Percentiles rank a stretch among this genome's conserved stretches.
phyloP scores from a whole-genome alignment of 495 filamentous ascomycete species.

The Aspergillus ostianus region DNA sequence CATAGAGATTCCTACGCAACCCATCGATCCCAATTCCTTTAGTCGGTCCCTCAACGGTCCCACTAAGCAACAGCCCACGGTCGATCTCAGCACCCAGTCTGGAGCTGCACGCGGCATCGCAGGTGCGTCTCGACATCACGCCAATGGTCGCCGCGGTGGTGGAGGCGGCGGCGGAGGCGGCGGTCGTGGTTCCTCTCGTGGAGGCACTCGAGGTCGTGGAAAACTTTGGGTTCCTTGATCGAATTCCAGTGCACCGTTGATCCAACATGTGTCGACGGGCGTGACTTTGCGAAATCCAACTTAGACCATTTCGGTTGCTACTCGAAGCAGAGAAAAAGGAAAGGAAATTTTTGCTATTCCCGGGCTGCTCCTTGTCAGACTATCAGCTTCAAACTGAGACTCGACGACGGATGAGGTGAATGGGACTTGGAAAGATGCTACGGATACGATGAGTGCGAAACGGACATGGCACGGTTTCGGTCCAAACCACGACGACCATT shows the following conservation, averaged over 20 bases:
- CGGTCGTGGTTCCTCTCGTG: conserved; percentile 31
- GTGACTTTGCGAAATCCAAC: conserved; percentile 15
- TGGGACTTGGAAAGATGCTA: conserved; percentile 18
- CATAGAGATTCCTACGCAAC: conserved; percentile 47
- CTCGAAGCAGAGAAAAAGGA: conserved; percentile 18
- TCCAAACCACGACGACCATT: conserved; percentile 9
- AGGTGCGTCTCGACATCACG: conserved; percentile 36
- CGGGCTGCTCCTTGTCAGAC: conserved; percentile 20
- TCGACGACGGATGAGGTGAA: conserved; percentile 16
- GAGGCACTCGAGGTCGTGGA: conserved; percentile 44
- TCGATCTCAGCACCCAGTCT: conserved; percentile 39
- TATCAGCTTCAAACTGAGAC: conserved; percentile 16
- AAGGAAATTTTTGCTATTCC: conserved; percentile 18
- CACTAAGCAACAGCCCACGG: conserved; percentile 30
- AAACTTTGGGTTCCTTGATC: conserved; percentile 57
- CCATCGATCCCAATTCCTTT: conserved; percentile 57
- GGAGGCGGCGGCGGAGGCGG: too few relatives aligned
- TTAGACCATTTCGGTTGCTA: conserved; percentile 24
- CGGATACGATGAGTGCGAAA: conserved; percentile 17
- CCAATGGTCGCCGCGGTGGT: conserved; percentile 30
- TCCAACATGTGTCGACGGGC: conserved; percentile 23
- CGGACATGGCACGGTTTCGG: conserved; percentile 16
- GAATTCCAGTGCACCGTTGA: conserved; percentile 23
- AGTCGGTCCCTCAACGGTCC: conserved; percentile 39
- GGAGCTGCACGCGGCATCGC: conserved; percentile 39